Base-by-base conservation (phyloP, 805 yeast species). In the Suhomyces canberraensis region DNA sequence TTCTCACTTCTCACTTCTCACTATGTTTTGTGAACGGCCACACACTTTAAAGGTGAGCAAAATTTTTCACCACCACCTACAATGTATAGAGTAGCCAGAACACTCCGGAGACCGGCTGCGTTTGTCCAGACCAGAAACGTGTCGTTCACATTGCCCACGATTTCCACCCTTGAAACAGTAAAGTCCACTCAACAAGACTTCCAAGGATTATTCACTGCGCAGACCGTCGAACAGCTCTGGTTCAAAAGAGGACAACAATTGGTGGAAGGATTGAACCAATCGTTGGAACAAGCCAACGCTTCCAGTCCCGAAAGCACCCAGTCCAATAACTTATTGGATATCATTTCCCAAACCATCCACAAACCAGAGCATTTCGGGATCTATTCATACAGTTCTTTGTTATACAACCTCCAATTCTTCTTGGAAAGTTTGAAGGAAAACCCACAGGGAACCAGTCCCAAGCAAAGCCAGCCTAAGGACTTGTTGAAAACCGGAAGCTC, bases 321-420 rank as follows among this genome's bases (percentile, higher is more conserved):
- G 22, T 14, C 36, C 16, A 53, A 51, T 47, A 29, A 36, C 22
- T 46, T 49, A 33, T 43, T 48, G 16, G 50, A 36, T 11, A 53
- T 75, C 33, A 58, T 75, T 30, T 45, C 61, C 8, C 54, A 61
- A 40, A 66, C 76, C 3, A 67, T 72, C 33, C 66, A 64, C 45
- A 67, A 68, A 39, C 75, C 73, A 22, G 70, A 64, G 37, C 67
- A 73, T 43, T 57, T 60, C 37, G 62, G 61, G 25, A 59, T 75
- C 31, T 71, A 70, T 47, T 61, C 71, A 35, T 55, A 67, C 32
- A 72, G 79, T 5, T 56, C 78, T 4, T 51, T 67, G 18, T 63
- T 76, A 39, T 71, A 72, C 60, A 75, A 72, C 51, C 52, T 70
- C 35, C 76, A 66, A 44, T 75, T 74, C 41, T 66, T 66, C 46